Conservation (phyloP, 495 filamentous ascomycete genomes). For the Penicillium macrosclerotiorum region DNA sequence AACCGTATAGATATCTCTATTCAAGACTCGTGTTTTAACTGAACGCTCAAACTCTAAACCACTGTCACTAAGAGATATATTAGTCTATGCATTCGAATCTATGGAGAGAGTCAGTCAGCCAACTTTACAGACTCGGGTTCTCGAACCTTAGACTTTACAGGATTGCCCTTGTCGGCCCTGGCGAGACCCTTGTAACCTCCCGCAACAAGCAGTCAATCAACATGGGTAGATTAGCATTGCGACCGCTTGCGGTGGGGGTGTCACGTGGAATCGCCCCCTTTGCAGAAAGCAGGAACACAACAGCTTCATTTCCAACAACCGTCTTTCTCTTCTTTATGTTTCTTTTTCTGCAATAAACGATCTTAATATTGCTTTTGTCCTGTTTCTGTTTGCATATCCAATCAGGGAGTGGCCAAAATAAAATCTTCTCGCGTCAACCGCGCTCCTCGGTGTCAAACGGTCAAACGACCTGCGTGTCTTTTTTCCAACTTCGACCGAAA, state of each 20-base stretch:
- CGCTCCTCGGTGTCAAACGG: neutral
- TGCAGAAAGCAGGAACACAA: constrained; percentile 3
- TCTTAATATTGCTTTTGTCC: neutral
- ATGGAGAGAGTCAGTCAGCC: too few relatives aligned
- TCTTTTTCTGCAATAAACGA: constrained; percentile 2
- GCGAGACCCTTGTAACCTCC: neutral
- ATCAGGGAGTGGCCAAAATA: too few relatives aligned
- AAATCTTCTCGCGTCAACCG: neutral
- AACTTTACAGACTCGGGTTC: too few relatives aligned
- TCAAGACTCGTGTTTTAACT: too few relatives aligned
- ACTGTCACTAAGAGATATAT: too few relatives aligned
- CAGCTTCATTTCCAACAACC: neutral
- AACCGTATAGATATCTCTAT: too few relatives aligned
- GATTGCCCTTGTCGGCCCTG: too few relatives aligned
- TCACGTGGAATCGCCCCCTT: constrained; percentile 10
- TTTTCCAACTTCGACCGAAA: too few relatives aligned
- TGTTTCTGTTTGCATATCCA: too few relatives aligned
- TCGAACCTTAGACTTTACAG: too few relatives aligned
- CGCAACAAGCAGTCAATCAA: neutral
- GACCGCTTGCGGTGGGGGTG: constrained; percentile 2
- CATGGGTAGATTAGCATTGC: neutral
- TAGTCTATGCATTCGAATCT: too few relatives aligned
- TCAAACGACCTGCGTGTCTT: constrained; percentile 2
- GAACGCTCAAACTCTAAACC: too few relatives aligned
- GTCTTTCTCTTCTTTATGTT: neutral